Conservation (phyloP, 2,329 filamentous ascomycete species). For the Xylaria sp. region DNA sequence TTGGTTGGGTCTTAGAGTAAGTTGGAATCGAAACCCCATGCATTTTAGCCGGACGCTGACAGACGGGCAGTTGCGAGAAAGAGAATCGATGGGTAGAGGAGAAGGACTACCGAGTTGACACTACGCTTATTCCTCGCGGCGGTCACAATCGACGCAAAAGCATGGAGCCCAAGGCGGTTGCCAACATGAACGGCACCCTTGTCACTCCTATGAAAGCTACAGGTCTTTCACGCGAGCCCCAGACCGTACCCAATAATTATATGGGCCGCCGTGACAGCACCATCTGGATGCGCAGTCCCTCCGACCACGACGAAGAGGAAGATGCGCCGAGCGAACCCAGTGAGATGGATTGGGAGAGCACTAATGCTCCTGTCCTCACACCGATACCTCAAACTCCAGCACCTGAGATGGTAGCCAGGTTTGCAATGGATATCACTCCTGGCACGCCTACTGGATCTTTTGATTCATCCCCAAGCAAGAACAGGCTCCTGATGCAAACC, state of each 20-base stretch:
- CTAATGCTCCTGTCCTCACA: slow-evolving; percentile 59
- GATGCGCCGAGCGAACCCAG: slow-evolving; percentile 49
- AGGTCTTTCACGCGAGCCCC: slow-evolving; percentile 49
- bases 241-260: slow-evolving; percentile 60
- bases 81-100: slow-evolving; percentile 83
- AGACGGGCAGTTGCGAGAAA: slow-evolving; percentile 71
- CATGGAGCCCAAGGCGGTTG: slow-evolving; percentile 79
- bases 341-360: slow-evolving; percentile 52
- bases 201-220: slow-evolving; percentile 57
- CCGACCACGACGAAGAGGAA: slow-evolving; percentile 53
- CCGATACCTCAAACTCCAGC: slow-evolving; percentile 69
- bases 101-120: slow-evolving; percentile 74
- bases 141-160: slow-evolving; percentile 79
- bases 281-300: slow-evolving; percentile 66
- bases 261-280: slow-evolving; percentile 65
- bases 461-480: slow-evolving; percentile 50
- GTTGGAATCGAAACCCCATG: slow-evolving; percentile 50
- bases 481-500: slow-evolving; percentile 61
- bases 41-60: slow-evolving; percentile 46
- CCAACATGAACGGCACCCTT: slow-evolving; percentile 74
- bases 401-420: slow-evolving; percentile 64
- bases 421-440: slow-evolving; percentile 61
- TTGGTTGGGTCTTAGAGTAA: slow-evolving; percentile 90
- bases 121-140: slow-evolving; percentile 73
- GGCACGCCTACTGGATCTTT: slow-evolving; percentile 57